Evolutionary conservation across 2,329 filamentous ascomycete genomes (phyloP).

Genomic region (Coleophoma eucalyptorum): DNA sequence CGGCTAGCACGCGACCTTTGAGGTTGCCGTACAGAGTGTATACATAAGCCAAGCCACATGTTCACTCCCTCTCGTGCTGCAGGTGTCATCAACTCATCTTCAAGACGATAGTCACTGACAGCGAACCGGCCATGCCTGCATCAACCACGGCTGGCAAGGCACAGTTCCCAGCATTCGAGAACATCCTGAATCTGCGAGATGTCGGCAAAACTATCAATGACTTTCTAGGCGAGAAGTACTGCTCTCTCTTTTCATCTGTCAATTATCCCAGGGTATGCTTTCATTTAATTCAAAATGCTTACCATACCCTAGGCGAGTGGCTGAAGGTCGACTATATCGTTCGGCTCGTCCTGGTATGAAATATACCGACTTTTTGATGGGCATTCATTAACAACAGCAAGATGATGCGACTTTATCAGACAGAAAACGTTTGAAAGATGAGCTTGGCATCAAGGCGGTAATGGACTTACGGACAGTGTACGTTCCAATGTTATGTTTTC

Average conservation of each 20-base stretch:
- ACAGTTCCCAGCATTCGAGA: slow-evolving; percentile 36
- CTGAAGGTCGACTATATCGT: slow-evolving; percentile 63
- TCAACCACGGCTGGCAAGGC: too few relatives aligned
- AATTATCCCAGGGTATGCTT: background rate
- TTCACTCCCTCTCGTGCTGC: too few relatives aligned
- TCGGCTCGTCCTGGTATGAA: slow-evolving; percentile 56
- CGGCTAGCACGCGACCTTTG: too few relatives aligned
- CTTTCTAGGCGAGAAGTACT: slow-evolving; percentile 51
- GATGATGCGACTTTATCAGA: slow-evolving; percentile 71
- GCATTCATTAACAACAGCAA: slow-evolving; percentile 13
- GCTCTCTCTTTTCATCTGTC: slow-evolving; percentile 6
- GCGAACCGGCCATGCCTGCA: too few relatives aligned
- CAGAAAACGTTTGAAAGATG: slow-evolving; percentile 50
- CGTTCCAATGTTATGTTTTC: slow-evolving; percentile 1
- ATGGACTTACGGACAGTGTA: slow-evolving; percentile 78
- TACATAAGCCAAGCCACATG: too few relatives aligned
- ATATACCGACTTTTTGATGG: slow-evolving; percentile 8
- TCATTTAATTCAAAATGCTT: slow-evolving; percentile 1
- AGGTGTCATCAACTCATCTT: too few relatives aligned
- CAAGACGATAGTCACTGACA: too few relatives aligned
- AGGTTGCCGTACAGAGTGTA: too few relatives aligned
- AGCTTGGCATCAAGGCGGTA: slow-evolving; percentile 65
- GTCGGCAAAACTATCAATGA: slow-evolving; percentile 65
- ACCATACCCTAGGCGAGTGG: slow-evolving; percentile 36
- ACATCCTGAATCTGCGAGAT: slow-evolving; percentile 74